A percentile compares a stretch with the other conserved stretches of the same genome.
phyloP scores from a whole-genome alignment of 2,329 filamentous ascomycete species.

The Fusarium anthophilum region DNA sequence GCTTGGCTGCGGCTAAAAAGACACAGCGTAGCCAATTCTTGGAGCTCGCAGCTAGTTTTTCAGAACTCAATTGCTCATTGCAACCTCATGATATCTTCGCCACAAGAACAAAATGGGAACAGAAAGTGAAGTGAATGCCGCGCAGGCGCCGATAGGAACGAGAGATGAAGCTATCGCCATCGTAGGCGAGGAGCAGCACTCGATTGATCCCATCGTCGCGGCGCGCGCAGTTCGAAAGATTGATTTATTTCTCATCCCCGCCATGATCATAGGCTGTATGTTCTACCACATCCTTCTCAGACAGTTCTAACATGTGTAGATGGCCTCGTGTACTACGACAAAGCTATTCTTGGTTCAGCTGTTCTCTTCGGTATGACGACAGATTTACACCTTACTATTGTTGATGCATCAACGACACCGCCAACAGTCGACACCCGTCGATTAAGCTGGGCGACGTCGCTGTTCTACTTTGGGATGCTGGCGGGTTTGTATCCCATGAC shows the following conservation, averaged over 20 bases:
- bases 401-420: slow-evolving; percentile 55
- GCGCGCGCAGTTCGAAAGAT: slow-evolving; percentile 71
- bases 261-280: slow-evolving; percentile 67
- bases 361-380: slow-evolving; percentile 80
- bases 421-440: slow-evolving; percentile 71
- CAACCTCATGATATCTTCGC: slow-evolving; percentile 7
- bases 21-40: not conserved
- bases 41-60: not conserved
- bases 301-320: slow-evolving; percentile 44
- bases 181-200: slow-evolving; percentile 65
- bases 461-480: slow-evolving; percentile 85
- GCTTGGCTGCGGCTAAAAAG: not conserved
- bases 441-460: slow-evolving; percentile 78
- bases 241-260: slow-evolving; percentile 72
- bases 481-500: slow-evolving; percentile 79
- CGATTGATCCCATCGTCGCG: slow-evolving; percentile 64
- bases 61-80: not conserved
- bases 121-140: slow-evolving; percentile 6
- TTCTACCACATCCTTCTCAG: not conserved
- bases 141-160: slow-evolving; percentile 9
- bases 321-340: slow-evolving; percentile 56
- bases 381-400: slow-evolving; percentile 69
- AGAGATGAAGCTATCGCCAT: slow-evolving; percentile 57
- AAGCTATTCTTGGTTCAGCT: slow-evolving; percentile 78
- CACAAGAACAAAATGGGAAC: slow-evolving; percentile 18